These are phyloP conservation scores for Acanthamoeba sp. DNA, from an alignment of 208 protist species.

Conservation along the genomic window DNA sequence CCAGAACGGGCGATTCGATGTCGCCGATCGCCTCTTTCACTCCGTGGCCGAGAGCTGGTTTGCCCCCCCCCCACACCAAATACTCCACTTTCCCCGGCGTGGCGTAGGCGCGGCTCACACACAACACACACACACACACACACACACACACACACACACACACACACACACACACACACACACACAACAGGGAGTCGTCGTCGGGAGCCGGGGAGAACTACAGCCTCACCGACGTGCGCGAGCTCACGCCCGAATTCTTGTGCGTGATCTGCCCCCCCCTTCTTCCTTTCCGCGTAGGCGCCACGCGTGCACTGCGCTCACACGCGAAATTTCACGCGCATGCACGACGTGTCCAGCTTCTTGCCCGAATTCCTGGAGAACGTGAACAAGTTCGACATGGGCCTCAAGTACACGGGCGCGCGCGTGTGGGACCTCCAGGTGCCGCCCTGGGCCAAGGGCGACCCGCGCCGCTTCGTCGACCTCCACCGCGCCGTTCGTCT, in stretches of 20 bases:
- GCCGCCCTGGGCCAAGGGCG: constrained; percentile 93
- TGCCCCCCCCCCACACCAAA: background rate
- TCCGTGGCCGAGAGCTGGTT: constrained; percentile 94
- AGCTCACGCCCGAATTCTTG: constrained; percentile 98
- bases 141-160: no score
- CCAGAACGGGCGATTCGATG: constrained; percentile 95
- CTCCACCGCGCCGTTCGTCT: no score
- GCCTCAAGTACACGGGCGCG: constrained; percentile 92
- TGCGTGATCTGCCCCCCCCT: constrained; percentile 94
- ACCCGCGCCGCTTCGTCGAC: constrained; percentile 80
- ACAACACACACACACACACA: no score
- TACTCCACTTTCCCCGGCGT: no score
- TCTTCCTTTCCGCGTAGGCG: background rate
- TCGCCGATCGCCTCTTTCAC: constrained; percentile 98
- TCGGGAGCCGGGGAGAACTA: constrained; percentile 88
- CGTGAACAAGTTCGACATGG: constrained; percentile 90
- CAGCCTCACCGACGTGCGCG: constrained; percentile 93
- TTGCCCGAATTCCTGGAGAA: constrained; percentile 16
- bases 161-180: no score
- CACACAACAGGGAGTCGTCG: constrained; percentile 94
- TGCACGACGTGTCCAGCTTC: no score
- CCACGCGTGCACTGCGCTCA: background rate
- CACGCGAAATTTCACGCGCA: no score
- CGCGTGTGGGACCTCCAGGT: constrained; percentile 94
- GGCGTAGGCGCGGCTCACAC: no score